Evolutionary conservation across 495 filamentous ascomycete species (phyloP).

Genomic region (Penicillium cinerascens): DNA sequence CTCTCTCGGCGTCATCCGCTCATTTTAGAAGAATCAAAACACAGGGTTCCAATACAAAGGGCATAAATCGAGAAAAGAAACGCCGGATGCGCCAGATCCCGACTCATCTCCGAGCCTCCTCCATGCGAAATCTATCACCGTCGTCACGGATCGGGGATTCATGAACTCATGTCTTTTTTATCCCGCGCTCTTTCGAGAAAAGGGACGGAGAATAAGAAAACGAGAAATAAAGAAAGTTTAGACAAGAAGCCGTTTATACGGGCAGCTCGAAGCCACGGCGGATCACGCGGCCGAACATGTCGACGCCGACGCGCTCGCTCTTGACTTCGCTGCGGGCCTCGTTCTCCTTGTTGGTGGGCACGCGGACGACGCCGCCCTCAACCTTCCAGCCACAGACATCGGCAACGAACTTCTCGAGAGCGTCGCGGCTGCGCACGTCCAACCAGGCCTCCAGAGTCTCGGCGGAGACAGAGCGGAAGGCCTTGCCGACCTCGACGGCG

Average conservation of each 20-base stretch:
- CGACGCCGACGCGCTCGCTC: conserved; percentile 76
- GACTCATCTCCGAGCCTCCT: conserved; percentile 31
- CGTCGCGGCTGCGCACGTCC: conserved; percentile 64
- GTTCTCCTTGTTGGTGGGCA: conserved; percentile 95
- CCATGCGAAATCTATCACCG: conserved; percentile 33
- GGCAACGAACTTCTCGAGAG: conserved; percentile 73
- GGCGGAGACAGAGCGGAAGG: conserved; percentile 77
- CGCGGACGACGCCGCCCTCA: conserved; percentile 60
- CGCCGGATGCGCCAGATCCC: conserved; percentile 33
- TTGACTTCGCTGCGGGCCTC: conserved; percentile 96
- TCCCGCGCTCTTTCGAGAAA: conserved; percentile 7
- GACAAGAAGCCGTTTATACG: conserved; percentile 42
- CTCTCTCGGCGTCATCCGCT: conserved; percentile 17
- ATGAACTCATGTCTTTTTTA: conserved; percentile 32
- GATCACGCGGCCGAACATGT: conserved; percentile 85
- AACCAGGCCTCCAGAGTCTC: conserved; percentile 82
- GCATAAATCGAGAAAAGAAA: conserved; percentile 18
- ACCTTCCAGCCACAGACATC: conserved; percentile 89
- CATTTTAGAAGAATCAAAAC: conserved; percentile 18
- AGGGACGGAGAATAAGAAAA: conserved; percentile 18
- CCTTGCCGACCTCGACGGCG: conserved; percentile 82
- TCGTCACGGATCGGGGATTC: conserved; percentile 29
- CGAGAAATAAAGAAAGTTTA: conserved; percentile 7
- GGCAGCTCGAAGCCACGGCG: conserved; percentile 88
- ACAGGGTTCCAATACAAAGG: conserved; percentile 23